Percentiles rank a stretch among this genome's conserved stretches.
These are phyloP conservation scores for Hymenoscyphus linearis DNA, from an alignment of 2,329 filamentous ascomycete genomes.

Conservation along the genomic window DNA sequence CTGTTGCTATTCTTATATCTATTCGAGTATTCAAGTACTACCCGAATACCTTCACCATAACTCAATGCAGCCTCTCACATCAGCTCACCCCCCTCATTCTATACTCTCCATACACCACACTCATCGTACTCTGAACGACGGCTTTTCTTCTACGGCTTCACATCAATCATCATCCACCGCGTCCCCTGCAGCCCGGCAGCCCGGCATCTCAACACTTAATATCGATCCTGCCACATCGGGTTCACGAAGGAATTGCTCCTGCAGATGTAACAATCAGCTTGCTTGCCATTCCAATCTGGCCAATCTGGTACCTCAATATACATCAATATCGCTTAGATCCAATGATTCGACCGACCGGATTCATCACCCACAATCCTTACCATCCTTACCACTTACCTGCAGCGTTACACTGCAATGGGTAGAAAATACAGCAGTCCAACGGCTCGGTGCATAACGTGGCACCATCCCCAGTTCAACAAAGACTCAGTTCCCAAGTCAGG, in stretches of 20 bases:
- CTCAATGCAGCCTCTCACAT: too few relatives aligned
- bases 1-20: too few relatives aligned
- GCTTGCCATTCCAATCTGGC: too few relatives aligned
- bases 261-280: background rate
- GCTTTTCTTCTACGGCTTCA: too few relatives aligned
- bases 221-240: background rate
- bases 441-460: background rate
- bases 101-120: too few relatives aligned
- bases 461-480: background rate
- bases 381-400: background rate
- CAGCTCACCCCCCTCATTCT: too few relatives aligned
- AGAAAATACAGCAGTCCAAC: background rate
- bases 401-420: background rate
- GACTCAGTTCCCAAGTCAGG: background rate
- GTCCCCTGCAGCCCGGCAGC: background rate
- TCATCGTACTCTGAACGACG: too few relatives aligned
- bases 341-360: background rate
- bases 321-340: too few relatives aligned
- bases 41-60: too few relatives aligned
- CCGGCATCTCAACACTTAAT: background rate
- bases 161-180: background rate
- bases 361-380: background rate
- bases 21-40: too few relatives aligned
- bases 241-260: background rate
- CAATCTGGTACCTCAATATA: background rate